phyloP scores from a whole-genome alignment of 2,329 filamentous ascomycete species.

The Lizonia empirigonia region DNA sequence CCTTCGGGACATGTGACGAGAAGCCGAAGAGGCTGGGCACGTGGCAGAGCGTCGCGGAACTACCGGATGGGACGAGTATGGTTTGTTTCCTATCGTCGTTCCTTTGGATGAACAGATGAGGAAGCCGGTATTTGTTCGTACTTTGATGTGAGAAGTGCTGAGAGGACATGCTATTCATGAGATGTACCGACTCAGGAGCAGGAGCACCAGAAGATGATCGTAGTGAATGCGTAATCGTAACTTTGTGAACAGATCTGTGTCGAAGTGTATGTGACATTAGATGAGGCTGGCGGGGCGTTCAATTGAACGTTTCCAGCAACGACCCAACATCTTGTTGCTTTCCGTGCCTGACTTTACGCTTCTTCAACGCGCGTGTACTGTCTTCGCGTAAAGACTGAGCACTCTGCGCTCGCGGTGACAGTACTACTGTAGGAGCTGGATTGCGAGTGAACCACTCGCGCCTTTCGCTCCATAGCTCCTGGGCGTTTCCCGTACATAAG shows the following conservation, averaged over 20 bases:
- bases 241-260: not conserved
- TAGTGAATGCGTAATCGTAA: not conserved
- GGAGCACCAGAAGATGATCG: not conserved
- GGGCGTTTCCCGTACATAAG: no score
- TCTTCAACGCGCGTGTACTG: slow-evolving; percentile 9
- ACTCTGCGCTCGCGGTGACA: not conserved
- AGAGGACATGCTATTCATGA: not conserved
- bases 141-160: not conserved
- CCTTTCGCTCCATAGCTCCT: no score
- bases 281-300: not conserved
- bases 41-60: not conserved
- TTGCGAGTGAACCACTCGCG: slow-evolving; percentile 3
- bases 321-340: slow-evolving; percentile 22
- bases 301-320: slow-evolving; percentile 19
- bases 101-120: slow-evolving; percentile 4
- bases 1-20: not conserved
- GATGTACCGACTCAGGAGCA: not conserved
- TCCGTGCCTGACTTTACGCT: slow-evolving; percentile 18
- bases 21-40: not conserved
- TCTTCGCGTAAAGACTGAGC: no score
- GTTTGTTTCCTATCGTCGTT: slow-evolving; percentile 11
- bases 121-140: not conserved
- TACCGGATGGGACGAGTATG: not conserved
- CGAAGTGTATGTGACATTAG: not conserved
- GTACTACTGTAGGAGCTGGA: not conserved